Evolutionary conservation across 129 eudicot species (phyloP).

Genomic region (Mikania micrantha): DNA sequence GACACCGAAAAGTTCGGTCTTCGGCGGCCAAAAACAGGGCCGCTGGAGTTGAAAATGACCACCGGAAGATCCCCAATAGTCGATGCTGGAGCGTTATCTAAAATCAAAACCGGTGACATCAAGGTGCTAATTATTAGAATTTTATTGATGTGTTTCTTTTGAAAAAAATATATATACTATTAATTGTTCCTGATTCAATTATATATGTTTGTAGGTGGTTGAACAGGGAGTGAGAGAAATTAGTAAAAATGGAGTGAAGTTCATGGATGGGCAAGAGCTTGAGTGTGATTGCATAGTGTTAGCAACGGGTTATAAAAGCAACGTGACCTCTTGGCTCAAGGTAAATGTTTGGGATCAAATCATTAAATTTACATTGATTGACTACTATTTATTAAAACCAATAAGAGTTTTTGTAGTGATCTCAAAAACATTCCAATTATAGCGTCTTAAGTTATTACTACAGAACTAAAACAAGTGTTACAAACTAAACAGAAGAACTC

Average conservation of each 20-base stretch:
- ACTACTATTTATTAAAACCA: not conserved
- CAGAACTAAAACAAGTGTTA: too few relatives aligned
- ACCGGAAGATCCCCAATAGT: conserved; percentile 46
- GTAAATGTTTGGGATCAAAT: conserved; percentile 21
- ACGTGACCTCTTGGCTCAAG: conserved; percentile 82
- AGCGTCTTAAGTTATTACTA: too few relatives aligned
- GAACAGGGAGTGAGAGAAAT: conserved; percentile 53
- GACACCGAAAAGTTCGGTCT: conserved; percentile 34
- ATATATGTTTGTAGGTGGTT: conserved; percentile 4
- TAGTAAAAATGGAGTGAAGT: conserved; percentile 60
- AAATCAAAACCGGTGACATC: conserved; percentile 40
- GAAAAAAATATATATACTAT: not conserved
- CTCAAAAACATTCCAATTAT: too few relatives aligned
- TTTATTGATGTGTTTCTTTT: not conserved
- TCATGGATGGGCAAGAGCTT: conserved; percentile 56
- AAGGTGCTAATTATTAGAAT: conserved; percentile 28
- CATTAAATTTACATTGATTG: not conserved
- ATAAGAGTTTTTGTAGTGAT: not conserved
- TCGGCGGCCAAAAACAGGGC: conserved; percentile 44
- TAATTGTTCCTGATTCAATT: not conserved
- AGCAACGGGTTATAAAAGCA: conserved; percentile 83
- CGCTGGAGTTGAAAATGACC: conserved; percentile 44
- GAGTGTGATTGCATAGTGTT: conserved; percentile 64
- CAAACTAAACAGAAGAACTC: too few relatives aligned
- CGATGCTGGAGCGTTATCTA: conserved; percentile 39